phyloP scores from a whole-genome alignment of 306 rosid species.

The Castanea crenata region DNA sequence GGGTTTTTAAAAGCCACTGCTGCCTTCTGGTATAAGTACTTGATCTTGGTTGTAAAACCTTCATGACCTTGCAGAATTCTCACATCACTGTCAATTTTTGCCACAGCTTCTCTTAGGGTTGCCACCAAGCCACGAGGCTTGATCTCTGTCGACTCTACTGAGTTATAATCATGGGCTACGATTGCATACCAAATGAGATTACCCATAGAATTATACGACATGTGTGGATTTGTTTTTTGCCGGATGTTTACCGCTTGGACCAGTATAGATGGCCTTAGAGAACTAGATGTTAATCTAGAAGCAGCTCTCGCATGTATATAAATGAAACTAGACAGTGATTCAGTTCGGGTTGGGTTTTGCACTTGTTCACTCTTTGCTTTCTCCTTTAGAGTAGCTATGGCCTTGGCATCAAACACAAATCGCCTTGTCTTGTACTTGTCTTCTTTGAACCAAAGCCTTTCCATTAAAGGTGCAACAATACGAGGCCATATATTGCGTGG shows the following conservation, averaged over 20 bases:
- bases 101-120: not conserved
- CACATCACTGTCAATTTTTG: not conserved
- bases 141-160: not conserved
- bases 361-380: slow-evolving; percentile 18
- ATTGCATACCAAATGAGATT: slow-evolving; percentile 3
- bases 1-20: slow-evolving; percentile 18
- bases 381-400: slow-evolving; percentile 23
- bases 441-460: slow-evolving; percentile 31
- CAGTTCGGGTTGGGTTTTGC: slow-evolving; percentile 33
- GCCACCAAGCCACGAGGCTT: slow-evolving; percentile 14
- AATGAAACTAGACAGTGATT: slow-evolving; percentile 39
- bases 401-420: slow-evolving; percentile 29
- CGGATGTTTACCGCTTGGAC: not conserved
- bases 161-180: not conserved
- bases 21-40: slow-evolving; percentile 24
- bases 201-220: not conserved
- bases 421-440: slow-evolving; percentile 31
- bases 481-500: slow-evolving; percentile 27
- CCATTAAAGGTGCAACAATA: slow-evolving; percentile 4
- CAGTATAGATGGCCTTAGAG: not conserved
- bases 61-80: slow-evolving; percentile 31
- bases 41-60: slow-evolving; percentile 25
- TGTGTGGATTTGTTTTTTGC: not conserved
- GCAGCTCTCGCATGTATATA: slow-evolving; percentile 21
- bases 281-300: not conserved